These are phyloP conservation scores for Thymus mandschuricus DNA, from an alignment of 257 asterid genomes.

Conservation along the genomic window DNA sequence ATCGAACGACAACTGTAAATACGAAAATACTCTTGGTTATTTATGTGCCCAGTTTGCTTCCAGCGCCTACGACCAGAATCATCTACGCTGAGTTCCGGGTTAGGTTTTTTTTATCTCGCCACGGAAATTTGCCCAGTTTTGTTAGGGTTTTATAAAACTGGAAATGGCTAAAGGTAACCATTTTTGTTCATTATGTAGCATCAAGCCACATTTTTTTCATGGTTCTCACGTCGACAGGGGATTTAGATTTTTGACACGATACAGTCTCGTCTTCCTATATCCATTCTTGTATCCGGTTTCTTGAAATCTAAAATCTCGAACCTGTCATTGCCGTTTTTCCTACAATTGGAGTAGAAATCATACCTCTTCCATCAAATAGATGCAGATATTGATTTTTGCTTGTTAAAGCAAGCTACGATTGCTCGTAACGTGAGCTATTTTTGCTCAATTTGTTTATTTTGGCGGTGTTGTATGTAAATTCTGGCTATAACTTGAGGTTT, in stretches of 20 bases:
- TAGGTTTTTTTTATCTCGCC: slow-evolving; percentile 34
- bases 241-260: slow-evolving; percentile 1
- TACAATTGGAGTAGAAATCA: background rate
- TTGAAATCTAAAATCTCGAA: slow-evolving; percentile 8
- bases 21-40: slow-evolving; percentile 34
- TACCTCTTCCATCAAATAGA: background rate
- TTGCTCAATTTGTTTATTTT: background rate
- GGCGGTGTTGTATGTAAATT: slow-evolving; percentile 13
- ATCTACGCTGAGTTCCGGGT: slow-evolving; percentile 33
- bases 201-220: slow-evolving; percentile 26
- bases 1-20: slow-evolving; percentile 50
- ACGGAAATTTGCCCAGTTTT: slow-evolving; percentile 32
- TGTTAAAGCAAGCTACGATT: background rate
- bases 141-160: slow-evolving; percentile 35
- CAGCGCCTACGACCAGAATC: slow-evolving; percentile 28
- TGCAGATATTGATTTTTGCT: slow-evolving; percentile 12
- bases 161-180: slow-evolving; percentile 31
- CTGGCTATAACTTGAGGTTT: background rate
- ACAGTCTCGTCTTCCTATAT: background rate
- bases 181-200: slow-evolving; percentile 33
- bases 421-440: background rate
- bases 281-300: slow-evolving; percentile 25
- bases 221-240: background rate
- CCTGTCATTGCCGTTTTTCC: background rate
- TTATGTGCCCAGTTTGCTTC: slow-evolving; percentile 33